A percentile compares a stretch with the other conserved stretches of the same genome.
phyloP scores from a whole-genome alignment of 1,284 basidiomycete species.

The Ceratobasidium theobromae region DNA sequence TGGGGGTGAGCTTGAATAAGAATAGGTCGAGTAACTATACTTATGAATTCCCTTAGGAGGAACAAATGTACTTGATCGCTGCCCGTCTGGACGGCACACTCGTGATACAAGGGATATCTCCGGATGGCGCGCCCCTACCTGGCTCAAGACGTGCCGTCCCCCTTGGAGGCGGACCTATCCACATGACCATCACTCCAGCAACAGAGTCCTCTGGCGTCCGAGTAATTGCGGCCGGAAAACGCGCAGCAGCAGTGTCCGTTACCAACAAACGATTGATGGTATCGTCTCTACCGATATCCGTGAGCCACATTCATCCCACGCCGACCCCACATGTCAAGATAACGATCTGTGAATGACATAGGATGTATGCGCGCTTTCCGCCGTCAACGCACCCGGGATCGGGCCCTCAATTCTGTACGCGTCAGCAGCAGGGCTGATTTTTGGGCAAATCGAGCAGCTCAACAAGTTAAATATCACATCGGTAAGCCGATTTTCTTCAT shows the following conservation, averaged over 20 bases:
- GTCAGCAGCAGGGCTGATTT: constrained; percentile 1
- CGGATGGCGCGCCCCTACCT: neutral
- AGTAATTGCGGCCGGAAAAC: constrained; percentile 12
- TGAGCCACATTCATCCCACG: neutral
- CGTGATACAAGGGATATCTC: neutral
- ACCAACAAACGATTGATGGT: constrained; percentile 15
- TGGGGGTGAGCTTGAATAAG: constrained; percentile 45
- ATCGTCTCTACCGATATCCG: constrained; percentile 15
- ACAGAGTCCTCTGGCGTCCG: neutral
- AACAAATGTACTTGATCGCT: neutral
- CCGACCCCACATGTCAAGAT: neutral
- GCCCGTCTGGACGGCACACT: constrained; percentile 7
- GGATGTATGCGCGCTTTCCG: constrained; percentile 28
- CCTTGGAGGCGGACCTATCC: constrained; percentile 5
- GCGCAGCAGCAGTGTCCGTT: neutral
- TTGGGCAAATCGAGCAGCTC: constrained; percentile 32
- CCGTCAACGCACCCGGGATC: constrained; percentile 4
- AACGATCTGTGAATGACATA: neutral
- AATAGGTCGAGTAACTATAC: neutral
- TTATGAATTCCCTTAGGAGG: neutral
- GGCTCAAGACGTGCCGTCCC: neutral
- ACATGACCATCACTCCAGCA: neutral
- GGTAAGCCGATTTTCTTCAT: neutral
- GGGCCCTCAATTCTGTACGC: constrained; percentile 6
- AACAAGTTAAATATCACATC: constrained; percentile 31